Percentiles rank a stretch among this genome's conserved stretches.
These are phyloP conservation scores for Gonium pectorale DNA, from an alignment of 139 green algal genomes.

Conservation along the genomic window DNA sequence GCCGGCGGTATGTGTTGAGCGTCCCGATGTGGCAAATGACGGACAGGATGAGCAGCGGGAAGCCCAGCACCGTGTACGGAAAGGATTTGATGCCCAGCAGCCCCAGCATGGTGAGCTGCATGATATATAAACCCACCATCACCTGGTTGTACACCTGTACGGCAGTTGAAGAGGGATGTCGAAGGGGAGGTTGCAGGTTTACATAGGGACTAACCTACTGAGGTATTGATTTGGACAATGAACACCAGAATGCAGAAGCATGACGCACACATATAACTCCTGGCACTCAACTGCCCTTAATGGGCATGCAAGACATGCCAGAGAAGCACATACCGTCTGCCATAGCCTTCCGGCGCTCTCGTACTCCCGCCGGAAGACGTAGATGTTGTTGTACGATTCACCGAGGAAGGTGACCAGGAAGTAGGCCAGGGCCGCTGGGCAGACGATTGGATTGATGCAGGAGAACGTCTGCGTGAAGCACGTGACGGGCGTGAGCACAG, in stretches of 20 bases:
- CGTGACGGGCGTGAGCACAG: no score
- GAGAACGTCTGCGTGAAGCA: slow-evolving; percentile 56
- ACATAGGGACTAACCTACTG: no score
- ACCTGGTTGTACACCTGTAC: slow-evolving; percentile 48
- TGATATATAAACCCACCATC: slow-evolving; percentile 43
- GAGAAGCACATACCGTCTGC: slow-evolving; percentile 17
- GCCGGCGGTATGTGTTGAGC: background rate
- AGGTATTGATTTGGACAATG: no score
- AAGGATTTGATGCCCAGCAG: slow-evolving; percentile 28
- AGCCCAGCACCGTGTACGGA: background rate
- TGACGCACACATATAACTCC: no score
- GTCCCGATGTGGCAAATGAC: slow-evolving; percentile 16
- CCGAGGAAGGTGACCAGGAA: slow-evolving; percentile 64
- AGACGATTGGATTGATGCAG: slow-evolving; percentile 81
- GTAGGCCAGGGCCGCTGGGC: slow-evolving; percentile 75
- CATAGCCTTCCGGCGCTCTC: slow-evolving; percentile 56
- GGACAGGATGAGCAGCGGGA: slow-evolving; percentile 35
- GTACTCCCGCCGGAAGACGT: slow-evolving; percentile 47
- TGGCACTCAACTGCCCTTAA: no score
- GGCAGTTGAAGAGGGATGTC: no score
- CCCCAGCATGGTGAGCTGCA: slow-evolving; percentile 39
- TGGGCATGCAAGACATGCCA: no score
- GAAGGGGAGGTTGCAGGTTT: no score
- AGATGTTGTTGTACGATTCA: slow-evolving; percentile 61
- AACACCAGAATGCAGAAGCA: no score